Evolutionary conservation across 768 basidiomycete genomes (phyloP).

Genomic region (Collybia sordida): DNA sequence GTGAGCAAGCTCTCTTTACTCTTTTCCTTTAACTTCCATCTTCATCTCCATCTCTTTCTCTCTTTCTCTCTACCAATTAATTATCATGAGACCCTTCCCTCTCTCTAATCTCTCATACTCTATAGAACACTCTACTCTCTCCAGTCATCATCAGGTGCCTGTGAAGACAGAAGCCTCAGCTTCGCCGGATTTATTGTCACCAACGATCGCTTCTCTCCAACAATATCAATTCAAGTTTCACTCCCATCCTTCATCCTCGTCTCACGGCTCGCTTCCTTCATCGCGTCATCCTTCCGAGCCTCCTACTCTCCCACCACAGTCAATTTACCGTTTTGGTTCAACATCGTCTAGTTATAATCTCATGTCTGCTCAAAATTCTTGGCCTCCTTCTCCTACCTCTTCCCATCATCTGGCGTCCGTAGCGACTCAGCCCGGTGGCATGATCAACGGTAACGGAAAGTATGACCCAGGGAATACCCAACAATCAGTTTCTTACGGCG

Average conservation of each 20-base stretch:
- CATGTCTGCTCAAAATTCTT: slow-evolving; percentile 21
- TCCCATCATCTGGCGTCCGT: slow-evolving; percentile 16
- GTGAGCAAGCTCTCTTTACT: too few relatives aligned
- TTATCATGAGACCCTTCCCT: slow-evolving; percentile 18
- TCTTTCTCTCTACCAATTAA: slow-evolving; percentile 10
- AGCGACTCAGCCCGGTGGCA: slow-evolving; percentile 7
- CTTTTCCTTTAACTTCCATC: slow-evolving; percentile 11
- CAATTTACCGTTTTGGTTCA: slow-evolving; percentile 34
- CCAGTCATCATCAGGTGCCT: slow-evolving; percentile 18
- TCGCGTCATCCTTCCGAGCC: slow-evolving; percentile 31
- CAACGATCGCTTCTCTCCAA: slow-evolving; percentile 27
- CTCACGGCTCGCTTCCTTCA: slow-evolving; percentile 35
- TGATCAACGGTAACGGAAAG: slow-evolving; percentile 13
- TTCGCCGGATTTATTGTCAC: slow-evolving; percentile 42
- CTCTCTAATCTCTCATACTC: slow-evolving; percentile 18
- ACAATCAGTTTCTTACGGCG: slow-evolving; percentile 45
- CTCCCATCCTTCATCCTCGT: slow-evolving; percentile 24
- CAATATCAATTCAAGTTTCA: slow-evolving; percentile 37
- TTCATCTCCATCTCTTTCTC: background rate
- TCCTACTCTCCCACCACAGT: slow-evolving; percentile 23
- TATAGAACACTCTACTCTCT: slow-evolving; percentile 10
- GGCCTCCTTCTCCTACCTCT: slow-evolving; percentile 23
- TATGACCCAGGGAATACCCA: slow-evolving; percentile 16
- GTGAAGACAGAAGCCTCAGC: slow-evolving; percentile 44
- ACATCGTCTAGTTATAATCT: slow-evolving; percentile 17